Percentiles rank a stretch among this genome's conserved stretches.
Evolutionary conservation across 1,284 basidiomycete species (phyloP).

Genomic region (Chalciporus sp.): DNA sequence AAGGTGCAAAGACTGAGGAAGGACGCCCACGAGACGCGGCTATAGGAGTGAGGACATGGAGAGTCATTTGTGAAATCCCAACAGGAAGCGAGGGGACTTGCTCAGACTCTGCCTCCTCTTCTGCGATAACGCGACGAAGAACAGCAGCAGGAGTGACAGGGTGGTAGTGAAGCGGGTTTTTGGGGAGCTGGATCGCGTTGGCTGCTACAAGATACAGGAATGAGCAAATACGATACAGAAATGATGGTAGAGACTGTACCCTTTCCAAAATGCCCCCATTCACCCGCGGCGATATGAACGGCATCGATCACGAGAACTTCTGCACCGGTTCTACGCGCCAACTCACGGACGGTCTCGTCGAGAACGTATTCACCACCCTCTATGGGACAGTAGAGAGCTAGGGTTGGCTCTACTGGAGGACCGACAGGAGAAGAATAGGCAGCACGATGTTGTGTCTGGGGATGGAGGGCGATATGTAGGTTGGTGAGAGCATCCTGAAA

Average conservation of each 20-base stretch:
- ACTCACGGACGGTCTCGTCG: slow-evolving; percentile 73
- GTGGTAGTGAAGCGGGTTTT: slow-evolving; percentile 72
- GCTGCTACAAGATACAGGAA: slow-evolving; percentile 47
- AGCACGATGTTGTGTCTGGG: slow-evolving; percentile 77
- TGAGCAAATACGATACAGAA: slow-evolving; percentile 12
- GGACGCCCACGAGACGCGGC: slow-evolving; percentile 43
- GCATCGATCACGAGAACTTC: slow-evolving; percentile 83
- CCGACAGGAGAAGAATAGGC: slow-evolving; percentile 54
- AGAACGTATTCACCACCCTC: slow-evolving; percentile 83
- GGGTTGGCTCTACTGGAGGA: slow-evolving; percentile 67
- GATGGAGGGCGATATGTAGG: slow-evolving; percentile 72
- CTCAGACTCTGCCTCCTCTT: slow-evolving; percentile 46
- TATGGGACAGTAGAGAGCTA: slow-evolving; percentile 83
- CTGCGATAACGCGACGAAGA: slow-evolving; percentile 44
- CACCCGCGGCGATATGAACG: slow-evolving; percentile 79
- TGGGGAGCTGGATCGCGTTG: slow-evolving; percentile 62
- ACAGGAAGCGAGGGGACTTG: slow-evolving; percentile 31
- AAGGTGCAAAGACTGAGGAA: slow-evolving; percentile 43
- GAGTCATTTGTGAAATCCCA: slow-evolving; percentile 54
- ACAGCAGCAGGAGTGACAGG: slow-evolving; percentile 35
- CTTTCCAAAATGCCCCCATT: slow-evolving; percentile 77
- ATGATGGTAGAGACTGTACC: slow-evolving; percentile 40
- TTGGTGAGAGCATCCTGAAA: slow-evolving; percentile 74
- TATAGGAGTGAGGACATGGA: slow-evolving; percentile 59
- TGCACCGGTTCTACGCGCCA: slow-evolving; percentile 70